Conservation (phyloP, 352 stramenopile genomes). For the Phytopythium kandeliae region DNA sequence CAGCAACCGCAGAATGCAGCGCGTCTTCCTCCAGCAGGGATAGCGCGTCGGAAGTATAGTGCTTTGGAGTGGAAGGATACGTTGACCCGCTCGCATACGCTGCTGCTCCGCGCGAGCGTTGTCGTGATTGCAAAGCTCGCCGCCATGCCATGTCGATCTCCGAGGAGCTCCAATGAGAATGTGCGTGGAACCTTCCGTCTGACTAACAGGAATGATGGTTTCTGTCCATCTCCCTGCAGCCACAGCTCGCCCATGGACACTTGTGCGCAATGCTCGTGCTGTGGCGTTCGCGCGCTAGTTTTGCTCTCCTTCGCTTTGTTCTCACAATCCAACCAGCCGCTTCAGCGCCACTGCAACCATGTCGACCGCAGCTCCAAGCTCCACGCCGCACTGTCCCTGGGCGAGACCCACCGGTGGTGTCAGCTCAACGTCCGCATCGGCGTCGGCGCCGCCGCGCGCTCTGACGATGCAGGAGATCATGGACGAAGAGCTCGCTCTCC, state of each 20-base stretch:
- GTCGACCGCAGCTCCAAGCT: neutral
- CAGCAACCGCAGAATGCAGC: neutral
- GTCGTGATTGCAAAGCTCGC: too few relatives aligned
- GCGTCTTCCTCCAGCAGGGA: neutral
- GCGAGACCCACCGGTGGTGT: neutral
- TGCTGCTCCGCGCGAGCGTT: too few relatives aligned
- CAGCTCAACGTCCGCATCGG: neutral
- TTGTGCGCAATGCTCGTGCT: too few relatives aligned
- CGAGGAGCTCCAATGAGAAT: neutral
- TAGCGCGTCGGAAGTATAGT: too few relatives aligned
- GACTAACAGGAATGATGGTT: slow-evolving; percentile 1
- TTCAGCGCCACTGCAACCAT: neutral
- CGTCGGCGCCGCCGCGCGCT: neutral
- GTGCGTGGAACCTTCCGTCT: neutral
- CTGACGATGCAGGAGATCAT: slow-evolving; percentile 55
- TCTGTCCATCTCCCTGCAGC: neutral
- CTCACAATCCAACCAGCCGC: neutral
- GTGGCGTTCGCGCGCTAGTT: too few relatives aligned
- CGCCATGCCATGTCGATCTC: neutral
- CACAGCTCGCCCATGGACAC: too few relatives aligned
- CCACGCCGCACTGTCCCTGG: neutral
- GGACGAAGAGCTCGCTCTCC: slow-evolving; percentile 48
- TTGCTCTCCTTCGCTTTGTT: too few relatives aligned
- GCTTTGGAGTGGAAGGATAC: too few relatives aligned
- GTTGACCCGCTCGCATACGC: too few relatives aligned